A percentile compares a stretch with the other conserved stretches of the same genome.
phyloP scores from a whole-genome alignment of 139 green algal genomes.

The Micromonas pusilla region DNA sequence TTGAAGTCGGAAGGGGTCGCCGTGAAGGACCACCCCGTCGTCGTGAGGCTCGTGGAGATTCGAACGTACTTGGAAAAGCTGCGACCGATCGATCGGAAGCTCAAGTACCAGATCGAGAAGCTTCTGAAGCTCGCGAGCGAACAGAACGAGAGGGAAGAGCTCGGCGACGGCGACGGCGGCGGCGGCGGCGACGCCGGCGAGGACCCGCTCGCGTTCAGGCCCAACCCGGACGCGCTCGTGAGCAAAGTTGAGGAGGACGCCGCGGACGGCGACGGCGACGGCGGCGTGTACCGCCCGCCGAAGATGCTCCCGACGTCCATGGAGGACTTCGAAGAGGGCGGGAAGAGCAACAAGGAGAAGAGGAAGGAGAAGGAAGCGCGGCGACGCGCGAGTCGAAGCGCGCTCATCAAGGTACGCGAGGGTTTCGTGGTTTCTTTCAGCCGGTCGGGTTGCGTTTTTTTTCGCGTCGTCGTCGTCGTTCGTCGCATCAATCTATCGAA shows the following conservation, averaged over 20 bases:
- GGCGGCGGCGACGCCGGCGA: constrained; percentile 11
- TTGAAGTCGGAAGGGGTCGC: constrained; percentile 82
- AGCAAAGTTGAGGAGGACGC: constrained; percentile 34
- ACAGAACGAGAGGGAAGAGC: too few species aligned
- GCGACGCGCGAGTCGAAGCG: constrained; percentile 48
- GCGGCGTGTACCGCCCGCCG: constrained; percentile 77
- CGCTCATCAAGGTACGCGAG: constrained; percentile 46
- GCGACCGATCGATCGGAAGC: constrained; percentile 87
- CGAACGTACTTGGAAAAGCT: constrained; percentile 77
- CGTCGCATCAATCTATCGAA: neutral
- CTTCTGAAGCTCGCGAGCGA: constrained; percentile 57
- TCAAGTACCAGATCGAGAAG: constrained; percentile 95
- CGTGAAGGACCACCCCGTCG: constrained; percentile 85
- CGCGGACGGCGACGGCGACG: constrained; percentile 27
- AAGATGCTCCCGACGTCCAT: constrained; percentile 77
- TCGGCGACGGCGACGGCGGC: neutral
- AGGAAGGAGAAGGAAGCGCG: constrained; percentile 34
- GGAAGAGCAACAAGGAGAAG: constrained; percentile 12
- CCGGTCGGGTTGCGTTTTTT: neutral
- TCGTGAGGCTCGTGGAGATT: constrained; percentile 66
- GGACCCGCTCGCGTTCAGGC: constrained; percentile 48
- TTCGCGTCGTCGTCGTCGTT: neutral
- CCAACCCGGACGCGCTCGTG: constrained; percentile 68
- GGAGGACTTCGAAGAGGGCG: constrained; percentile 43
- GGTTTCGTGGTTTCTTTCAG: neutral